phyloP scores from a whole-genome alignment of 1,284 basidiomycete species.

The Ceratobasidium papillatum region DNA sequence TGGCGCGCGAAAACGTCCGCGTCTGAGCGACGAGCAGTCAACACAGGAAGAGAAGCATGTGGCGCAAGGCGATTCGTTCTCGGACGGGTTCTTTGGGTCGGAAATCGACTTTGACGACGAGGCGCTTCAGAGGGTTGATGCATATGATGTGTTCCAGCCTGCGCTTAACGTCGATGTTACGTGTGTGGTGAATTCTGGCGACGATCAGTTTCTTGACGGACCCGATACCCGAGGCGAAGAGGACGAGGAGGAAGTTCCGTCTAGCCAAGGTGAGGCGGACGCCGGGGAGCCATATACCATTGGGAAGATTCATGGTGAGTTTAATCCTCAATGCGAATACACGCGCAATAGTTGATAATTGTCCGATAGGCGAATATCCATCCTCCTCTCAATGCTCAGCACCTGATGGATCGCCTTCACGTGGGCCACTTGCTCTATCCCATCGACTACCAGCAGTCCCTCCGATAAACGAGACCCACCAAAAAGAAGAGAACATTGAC shows the following conservation, averaged over 20 bases:
- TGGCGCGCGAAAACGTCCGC: constrained; percentile 25
- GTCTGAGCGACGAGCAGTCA: constrained; percentile 20
- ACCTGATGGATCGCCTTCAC: constrained; percentile 18
- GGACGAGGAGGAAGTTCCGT: constrained; percentile 33
- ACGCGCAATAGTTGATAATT: background rate
- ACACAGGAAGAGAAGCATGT: background rate
- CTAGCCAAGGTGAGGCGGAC: constrained; percentile 38
- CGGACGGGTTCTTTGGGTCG: constrained; percentile 35
- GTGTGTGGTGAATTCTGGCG: constrained; percentile 20
- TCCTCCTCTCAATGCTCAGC: constrained; percentile 20
- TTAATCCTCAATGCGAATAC: background rate
- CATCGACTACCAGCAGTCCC: background rate
- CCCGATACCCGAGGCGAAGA: background rate
- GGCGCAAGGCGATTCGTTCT: constrained; percentile 34
- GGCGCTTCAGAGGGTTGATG: constrained; percentile 30
- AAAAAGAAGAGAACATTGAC: constrained; percentile 19
- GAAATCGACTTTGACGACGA: constrained; percentile 40
- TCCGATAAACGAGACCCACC: background rate
- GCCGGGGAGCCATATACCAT: background rate
- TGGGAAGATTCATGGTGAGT: constrained; percentile 11
- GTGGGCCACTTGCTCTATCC: background rate
- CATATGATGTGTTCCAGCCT: constrained; percentile 31
- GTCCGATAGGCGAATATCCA: constrained; percentile 13
- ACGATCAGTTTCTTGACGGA: constrained; percentile 27
- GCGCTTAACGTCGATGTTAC: background rate